Conservation (phyloP, 2,329 filamentous ascomycete genomes). For the Furcasterigmium sp. region DNA sequence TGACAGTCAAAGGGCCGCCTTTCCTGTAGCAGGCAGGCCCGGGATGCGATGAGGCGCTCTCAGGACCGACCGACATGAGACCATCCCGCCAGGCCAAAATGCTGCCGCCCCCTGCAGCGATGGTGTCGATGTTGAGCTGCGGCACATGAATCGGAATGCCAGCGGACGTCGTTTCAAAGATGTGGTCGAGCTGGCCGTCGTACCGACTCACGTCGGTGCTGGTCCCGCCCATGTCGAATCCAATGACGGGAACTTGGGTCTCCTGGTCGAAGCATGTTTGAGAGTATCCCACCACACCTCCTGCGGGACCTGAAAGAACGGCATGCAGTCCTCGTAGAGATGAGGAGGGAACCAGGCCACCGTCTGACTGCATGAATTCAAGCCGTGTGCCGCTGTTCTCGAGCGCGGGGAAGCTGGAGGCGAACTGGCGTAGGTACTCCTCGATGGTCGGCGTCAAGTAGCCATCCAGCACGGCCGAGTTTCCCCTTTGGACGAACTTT, state of each 20-base stretch:
- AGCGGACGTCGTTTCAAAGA: constrained; percentile 71
- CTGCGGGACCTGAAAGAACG: constrained; percentile 70
- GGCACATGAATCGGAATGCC: constrained; percentile 53
- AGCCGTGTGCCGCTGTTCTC: constrained; percentile 46
- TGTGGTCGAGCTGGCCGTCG: constrained; percentile 22
- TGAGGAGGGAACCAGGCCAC: constrained; percentile 46
- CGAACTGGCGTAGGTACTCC: constrained; percentile 54
- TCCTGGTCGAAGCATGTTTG: constrained; percentile 66
- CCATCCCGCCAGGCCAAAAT: constrained; percentile 67
- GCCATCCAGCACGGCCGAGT: constrained; percentile 72
- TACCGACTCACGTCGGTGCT: constrained; percentile 56
- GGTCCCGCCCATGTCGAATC: constrained; percentile 68
- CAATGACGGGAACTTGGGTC: constrained; percentile 65
- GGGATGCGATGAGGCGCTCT: constrained; percentile 65
- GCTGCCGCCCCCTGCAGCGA: constrained; percentile 67
- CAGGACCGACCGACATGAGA: constrained; percentile 67
- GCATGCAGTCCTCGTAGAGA: constrained; percentile 64
- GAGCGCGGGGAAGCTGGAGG: constrained; percentile 43
- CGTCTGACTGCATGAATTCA: constrained; percentile 67
- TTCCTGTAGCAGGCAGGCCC: constrained; percentile 70
- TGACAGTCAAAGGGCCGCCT: constrained; percentile 64
- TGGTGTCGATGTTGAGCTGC: constrained; percentile 63
- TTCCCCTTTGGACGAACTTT: constrained; percentile 70
- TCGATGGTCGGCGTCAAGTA: constrained; percentile 71
- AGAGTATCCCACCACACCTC: constrained; percentile 73